Evolutionary conservation across 306 rosid species (phyloP), one percentile per base, ranked within the genome.

Genomic region (Echinosophora koreensis): DNA sequence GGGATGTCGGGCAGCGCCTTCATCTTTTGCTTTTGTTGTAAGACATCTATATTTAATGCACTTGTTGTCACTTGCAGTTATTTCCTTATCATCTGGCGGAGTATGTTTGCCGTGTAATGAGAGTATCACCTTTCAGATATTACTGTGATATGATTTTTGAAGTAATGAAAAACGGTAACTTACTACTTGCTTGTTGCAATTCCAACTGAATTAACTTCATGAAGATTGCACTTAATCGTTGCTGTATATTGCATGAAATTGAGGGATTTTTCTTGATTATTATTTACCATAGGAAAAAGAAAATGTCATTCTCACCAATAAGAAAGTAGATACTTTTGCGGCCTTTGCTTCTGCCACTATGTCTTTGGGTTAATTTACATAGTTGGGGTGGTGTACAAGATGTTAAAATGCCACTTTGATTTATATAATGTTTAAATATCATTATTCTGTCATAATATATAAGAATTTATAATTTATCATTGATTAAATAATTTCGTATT

Each of bases 121-220:
- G 98, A 86, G 83, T 94, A 46, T 90, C 97, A 15, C 88, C 98
- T 51, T 94, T 94, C 93, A 86, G 93, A 94, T 94, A 94, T 86
- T 94, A 94, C 73, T 85, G 96, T 75, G 97, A 94, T 88, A 94
- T 94, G 97, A 74, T 94, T 79, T 94, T 94, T 66, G 97, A 94
- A 82, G 98, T 94, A 66, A 92, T 94, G 98, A 94, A 73, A 88
- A 94, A 89, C 71, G 98, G 98, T 91, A 89, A 88, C 65, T 58
- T 39, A 47, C 77, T 66, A 15, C 69, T 60, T 78, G 49, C 49
- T 79, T 55, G 60, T 74, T 60, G 71, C 74, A 79, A 78, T 82
- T 82, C 51, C 61, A 22, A 49, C 68, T 46, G 83, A 73, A 16
- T 70, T 58, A 27, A 55, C 50, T 61, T 10, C 47, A 52, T 81